A percentile compares a stretch with the other conserved stretches of the same genome.
Evolutionary conservation across 768 basidiomycete genomes (phyloP).

Genomic region (Termitomyces sp.): DNA sequence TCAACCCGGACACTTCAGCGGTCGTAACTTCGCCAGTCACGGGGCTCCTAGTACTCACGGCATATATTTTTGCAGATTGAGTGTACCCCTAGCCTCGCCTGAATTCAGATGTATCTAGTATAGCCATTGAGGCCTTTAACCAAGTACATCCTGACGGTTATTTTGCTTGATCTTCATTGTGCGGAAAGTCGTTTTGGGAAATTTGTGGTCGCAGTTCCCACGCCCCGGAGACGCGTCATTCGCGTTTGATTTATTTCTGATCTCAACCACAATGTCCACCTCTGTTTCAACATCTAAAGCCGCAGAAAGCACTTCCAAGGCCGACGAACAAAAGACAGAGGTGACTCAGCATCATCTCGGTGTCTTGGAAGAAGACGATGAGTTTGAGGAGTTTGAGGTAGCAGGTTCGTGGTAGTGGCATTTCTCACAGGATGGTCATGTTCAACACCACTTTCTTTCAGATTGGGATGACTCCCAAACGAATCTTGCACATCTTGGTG

Average conservation of each 20-base stretch:
- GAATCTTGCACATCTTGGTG: slow-evolving; percentile 72
- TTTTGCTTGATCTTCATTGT: too few relatives aligned
- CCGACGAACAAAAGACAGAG: slow-evolving; percentile 40
- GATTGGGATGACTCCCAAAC: slow-evolving; percentile 89
- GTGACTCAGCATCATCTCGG: slow-evolving; percentile 67
- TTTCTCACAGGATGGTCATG: not conserved
- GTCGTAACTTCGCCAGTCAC: not conserved
- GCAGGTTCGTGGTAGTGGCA: slow-evolving; percentile 50
- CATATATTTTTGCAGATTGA: too few relatives aligned
- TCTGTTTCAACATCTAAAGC: slow-evolving; percentile 46
- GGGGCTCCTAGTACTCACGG: not conserved
- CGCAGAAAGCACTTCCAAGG: slow-evolving; percentile 29
- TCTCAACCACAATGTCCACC: slow-evolving; percentile 30
- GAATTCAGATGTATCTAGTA: not conserved
- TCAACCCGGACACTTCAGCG: not conserved
- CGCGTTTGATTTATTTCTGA: not conserved
- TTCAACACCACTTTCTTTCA: slow-evolving; percentile 20
- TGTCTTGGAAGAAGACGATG: slow-evolving; percentile 95
- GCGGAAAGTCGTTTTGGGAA: too few relatives aligned
- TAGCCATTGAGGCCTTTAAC: too few relatives aligned
- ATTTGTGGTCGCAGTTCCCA: slow-evolving; percentile 8
- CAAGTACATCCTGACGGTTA: too few relatives aligned
- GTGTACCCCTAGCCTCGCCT: not conserved
- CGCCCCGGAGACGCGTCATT: slow-evolving; percentile 18
- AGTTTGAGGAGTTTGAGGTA: slow-evolving; percentile 90